Base-by-base conservation (phyloP, 1,284 basidiomycete species). In the Afroboletus lepidellus region DNA sequence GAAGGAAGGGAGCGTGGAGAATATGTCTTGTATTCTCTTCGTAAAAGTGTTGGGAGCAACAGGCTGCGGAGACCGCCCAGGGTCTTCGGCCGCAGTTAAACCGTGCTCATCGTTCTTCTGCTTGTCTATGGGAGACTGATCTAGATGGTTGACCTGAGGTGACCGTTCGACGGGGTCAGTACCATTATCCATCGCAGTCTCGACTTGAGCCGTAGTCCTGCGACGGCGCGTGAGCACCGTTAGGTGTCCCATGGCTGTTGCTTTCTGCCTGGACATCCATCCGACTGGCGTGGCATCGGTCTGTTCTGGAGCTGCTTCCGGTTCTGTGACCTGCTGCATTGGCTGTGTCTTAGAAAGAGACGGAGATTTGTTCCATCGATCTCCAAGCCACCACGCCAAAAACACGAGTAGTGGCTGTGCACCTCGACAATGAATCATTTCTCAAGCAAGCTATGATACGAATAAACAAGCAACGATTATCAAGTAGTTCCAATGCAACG, bases 21-120 rank as follows among this genome's bases (percentile, higher is more conserved):
- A 64, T 39, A 79, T 55, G n/a, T 68, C 63, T 56, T 74, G 72
- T 37, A 80, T 74, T 51, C 61, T 71, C 50, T 70, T 65, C 7
- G 76, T 71, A 44, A 81, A 67, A 3, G 71, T 69, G 34, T 53
- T 60, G 6, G 76, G 41, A 12, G 8, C 4, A 8, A 11, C 8
- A 33, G 51, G 66, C 51, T 75, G 74, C 3, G 71, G 66, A 20
- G 65, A 42, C 27, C 58, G 57, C 16, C 33, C 51, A 27, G 51
- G 48, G 23, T 37, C 45, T 32, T 58, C 43, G 5, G 33, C 50
- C 25, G 42, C 54, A 8, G 50, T 41, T 20, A 57, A 51, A 41
- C 57, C 48, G 44, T 59, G 56, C 18, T 18, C 33, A 25, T 57
- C 45, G 37, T 41, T 37, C 30, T 29, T 44, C 34, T 13, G 45